Evolutionary conservation across 2,329 filamentous ascomycete species (phyloP).

Genomic region (Cordyceps cicadae): DNA sequence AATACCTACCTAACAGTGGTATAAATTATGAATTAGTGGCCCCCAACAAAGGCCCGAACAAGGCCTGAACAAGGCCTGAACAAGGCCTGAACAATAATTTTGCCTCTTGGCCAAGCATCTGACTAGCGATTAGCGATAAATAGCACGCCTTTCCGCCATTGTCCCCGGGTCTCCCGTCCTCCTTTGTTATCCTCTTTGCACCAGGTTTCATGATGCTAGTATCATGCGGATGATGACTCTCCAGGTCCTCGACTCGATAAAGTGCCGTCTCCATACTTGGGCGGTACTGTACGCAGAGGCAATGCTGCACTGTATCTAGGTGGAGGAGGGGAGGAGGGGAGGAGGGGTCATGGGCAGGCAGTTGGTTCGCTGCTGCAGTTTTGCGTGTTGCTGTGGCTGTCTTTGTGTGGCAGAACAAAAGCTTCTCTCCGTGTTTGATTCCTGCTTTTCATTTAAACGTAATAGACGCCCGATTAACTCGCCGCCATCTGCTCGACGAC

Average conservation of each 20-base stretch:
- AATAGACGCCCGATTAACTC: neutral
- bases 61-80: no score
- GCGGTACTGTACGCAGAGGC: neutral
- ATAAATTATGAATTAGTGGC: no score
- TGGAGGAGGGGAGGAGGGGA: no score
- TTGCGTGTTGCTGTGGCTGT: neutral
- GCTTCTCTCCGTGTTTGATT: no score
- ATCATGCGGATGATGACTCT: neutral
- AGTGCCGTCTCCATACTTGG: conserved; percentile 2
- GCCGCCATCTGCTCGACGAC: neutral
- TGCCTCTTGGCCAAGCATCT: neutral
- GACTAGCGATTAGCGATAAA: no score
- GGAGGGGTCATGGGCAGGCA: neutral
- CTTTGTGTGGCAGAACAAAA: neutral
- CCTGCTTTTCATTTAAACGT: no score
- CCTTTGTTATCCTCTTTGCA: neutral
- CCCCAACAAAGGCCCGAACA: no score
- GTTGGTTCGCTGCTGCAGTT: neutral
- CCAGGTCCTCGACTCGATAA: conserved; percentile 3
- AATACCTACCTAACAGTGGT: no score
- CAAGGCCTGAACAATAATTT: no score
- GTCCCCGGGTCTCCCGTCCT: neutral
- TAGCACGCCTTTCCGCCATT: no score
- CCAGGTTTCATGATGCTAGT: neutral
- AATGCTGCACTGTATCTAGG: neutral